Conservation (phyloP, 192 early-diverging fungal genomes). For the Gryganskiella cystojenkinii region DNA sequence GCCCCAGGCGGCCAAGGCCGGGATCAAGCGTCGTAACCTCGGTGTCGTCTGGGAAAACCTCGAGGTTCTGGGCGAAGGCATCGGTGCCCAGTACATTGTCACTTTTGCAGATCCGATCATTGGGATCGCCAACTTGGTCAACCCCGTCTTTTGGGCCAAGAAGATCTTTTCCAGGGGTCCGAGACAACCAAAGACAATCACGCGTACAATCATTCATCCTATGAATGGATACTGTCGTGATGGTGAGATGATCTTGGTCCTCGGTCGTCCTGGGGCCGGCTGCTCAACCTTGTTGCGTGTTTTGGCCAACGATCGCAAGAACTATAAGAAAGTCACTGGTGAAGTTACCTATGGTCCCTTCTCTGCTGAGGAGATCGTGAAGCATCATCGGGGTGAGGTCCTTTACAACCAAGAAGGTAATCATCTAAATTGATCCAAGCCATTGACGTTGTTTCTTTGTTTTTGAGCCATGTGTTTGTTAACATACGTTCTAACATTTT, state of each 20-base stretch:
- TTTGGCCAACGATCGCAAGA: constrained; percentile 66
- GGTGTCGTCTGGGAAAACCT: constrained; percentile 59
- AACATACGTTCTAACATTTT: not conserved
- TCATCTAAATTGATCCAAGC: not conserved
- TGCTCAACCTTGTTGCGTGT: constrained; percentile 72
- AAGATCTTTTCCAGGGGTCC: constrained; percentile 28
- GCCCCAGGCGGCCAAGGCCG: constrained; percentile 51
- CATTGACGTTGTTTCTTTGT: not conserved
- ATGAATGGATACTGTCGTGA: constrained; percentile 75
- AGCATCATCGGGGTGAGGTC: constrained; percentile 78
- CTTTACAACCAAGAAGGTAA: constrained; percentile 80
- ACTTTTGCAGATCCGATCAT: constrained; percentile 49
- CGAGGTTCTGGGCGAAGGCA: constrained; percentile 47
- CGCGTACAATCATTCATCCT: constrained; percentile 64
- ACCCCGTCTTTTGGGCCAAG: constrained; percentile 53
- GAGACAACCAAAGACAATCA: constrained; percentile 21
- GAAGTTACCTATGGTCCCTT: constrained; percentile 76
- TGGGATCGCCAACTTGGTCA: constrained; percentile 45
- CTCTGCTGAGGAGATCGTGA: constrained; percentile 63
- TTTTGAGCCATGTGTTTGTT: not conserved
- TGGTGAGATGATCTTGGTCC: constrained; percentile 80
- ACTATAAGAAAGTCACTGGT: constrained; percentile 63
- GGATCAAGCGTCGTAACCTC: constrained; percentile 57
- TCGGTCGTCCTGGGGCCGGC: constrained; percentile 78
- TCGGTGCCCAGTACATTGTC: constrained; percentile 50